Base-by-base conservation (phyloP, 179 eudicot genomes). In the Beta lomatogona region DNA sequence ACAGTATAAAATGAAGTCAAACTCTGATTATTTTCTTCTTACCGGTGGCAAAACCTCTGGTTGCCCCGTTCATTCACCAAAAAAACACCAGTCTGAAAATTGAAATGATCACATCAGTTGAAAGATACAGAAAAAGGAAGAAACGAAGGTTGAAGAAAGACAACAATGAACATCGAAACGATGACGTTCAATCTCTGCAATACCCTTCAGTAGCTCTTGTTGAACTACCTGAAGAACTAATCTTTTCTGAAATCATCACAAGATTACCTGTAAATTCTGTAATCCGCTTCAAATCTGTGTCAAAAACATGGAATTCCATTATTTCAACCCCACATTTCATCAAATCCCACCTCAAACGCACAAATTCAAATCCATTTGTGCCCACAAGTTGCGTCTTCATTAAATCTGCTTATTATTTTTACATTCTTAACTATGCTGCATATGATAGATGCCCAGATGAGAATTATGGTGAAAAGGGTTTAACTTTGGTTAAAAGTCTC, bases 221-320 rank as follows among this genome's bases (percentile, higher is more conserved):
- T 65, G 84, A 85, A 4, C 77, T 85, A 21, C 87, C 87, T 60
- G 45, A 85, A 58, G 82, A 85, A 8, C 84, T 85, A 6, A 68
- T 85, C 79, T 85, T 81, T 28, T 52, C 87, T n/a, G 87, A 85
- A 22, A 81, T 85, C 9, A 77, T 85, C 44, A 78, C 87, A 16
- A 73, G 87, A 52, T 68, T 85, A 48, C 87, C 87, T 7, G 82
- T 85, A 14, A 67, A 73, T 48, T 73, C 84, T 0, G 18, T 85
- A 21, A 73, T 69, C 71, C 73, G 55, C 19, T 85, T 81, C 79
- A 85, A 78, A 81, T 73, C 66, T 11, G 87, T 85, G 5, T 81
- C 87, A 4, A 85, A 81, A 25, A 75, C 76, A 67, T 85, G 87
- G 87, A 48, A 78, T 7, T 66, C 71, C 0, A 0, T 74, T 5